Conservation (phyloP, 2,329 filamentous ascomycete genomes). For the Apiospora hydei region DNA sequence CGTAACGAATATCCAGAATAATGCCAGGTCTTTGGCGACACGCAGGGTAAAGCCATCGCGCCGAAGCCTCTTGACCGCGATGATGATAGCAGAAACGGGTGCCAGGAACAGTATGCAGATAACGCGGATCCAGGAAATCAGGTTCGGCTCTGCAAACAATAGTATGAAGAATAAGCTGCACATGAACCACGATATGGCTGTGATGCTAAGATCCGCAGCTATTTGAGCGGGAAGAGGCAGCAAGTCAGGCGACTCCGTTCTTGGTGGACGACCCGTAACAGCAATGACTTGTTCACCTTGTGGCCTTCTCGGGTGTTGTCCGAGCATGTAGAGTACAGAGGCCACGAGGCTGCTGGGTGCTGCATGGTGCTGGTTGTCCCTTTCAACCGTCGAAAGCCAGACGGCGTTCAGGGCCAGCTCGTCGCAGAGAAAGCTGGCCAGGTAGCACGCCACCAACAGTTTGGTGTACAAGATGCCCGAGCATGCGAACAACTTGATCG, state of each 20-base stretch:
- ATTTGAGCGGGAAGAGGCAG: not conserved
- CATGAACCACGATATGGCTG: not conserved
- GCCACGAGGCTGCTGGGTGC: not conserved
- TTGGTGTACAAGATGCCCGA: not conserved
- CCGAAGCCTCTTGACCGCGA: not conserved
- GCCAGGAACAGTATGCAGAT: not conserved
- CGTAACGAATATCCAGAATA: not conserved
- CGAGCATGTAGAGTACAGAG: not conserved
- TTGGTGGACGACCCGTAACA: not conserved
- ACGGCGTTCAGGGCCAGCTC: not conserved
- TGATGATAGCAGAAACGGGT: not conserved
- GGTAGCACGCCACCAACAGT: not conserved
- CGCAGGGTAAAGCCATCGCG: not conserved
- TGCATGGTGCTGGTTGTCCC: not conserved
- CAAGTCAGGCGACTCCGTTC: not conserved
- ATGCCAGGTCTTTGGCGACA: not conserved
- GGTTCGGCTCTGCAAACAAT: not conserved
- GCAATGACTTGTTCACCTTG: not conserved
- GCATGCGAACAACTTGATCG: not conserved
- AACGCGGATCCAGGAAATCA: not conserved
- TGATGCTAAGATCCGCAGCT: not conserved
- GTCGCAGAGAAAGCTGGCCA: not conserved
- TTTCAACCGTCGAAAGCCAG: not conserved
- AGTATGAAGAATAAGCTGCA: not conserved
- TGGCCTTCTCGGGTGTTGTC: not conserved